Conservation (phyloP, 208 protist genomes). For the Trypanosoma brucei region DNA sequence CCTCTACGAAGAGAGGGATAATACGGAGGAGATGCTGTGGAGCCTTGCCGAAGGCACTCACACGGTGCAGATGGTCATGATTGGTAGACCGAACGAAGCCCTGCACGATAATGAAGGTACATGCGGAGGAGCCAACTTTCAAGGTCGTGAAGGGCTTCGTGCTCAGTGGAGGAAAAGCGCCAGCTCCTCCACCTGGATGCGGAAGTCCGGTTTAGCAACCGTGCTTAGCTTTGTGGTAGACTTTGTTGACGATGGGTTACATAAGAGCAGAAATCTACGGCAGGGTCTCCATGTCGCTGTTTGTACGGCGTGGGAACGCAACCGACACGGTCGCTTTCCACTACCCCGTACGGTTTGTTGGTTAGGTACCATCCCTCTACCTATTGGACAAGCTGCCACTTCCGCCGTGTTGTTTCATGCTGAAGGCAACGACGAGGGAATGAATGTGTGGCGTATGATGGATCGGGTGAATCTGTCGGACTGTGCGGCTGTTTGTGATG, state of each 20-base stretch:
- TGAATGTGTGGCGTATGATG: neutral
- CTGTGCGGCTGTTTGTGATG: neutral
- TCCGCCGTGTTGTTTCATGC: slow-evolving; percentile 9
- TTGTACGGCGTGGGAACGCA: neutral
- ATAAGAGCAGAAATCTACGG: neutral
- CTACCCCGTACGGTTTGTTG: slow-evolving; percentile 21
- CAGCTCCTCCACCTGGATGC: slow-evolving; percentile 12
- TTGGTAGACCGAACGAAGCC: slow-evolving; percentile 7
- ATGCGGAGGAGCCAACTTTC: neutral
- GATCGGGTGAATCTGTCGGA: neutral
- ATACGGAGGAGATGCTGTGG: slow-evolving; percentile 16
- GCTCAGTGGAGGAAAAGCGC: neutral
- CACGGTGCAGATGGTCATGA: slow-evolving; percentile 20
- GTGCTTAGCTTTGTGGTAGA: slow-evolving; percentile 20
- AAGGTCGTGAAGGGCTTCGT: neutral
- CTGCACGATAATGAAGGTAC: slow-evolving; percentile 3
- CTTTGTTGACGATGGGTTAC: slow-evolving; percentile 19
- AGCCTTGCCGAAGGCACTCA: slow-evolving; percentile 20
- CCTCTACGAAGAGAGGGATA: slow-evolving; percentile 1
- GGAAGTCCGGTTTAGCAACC: slow-evolving; percentile 9
- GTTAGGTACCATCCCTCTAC: slow-evolving; percentile 12
- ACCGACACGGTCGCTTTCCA: slow-evolving; percentile 12
- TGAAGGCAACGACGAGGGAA: neutral
- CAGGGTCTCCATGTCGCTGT: slow-evolving; percentile 12
- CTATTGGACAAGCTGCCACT: slow-evolving; percentile 16